Percentiles rank a stretch among this genome's conserved stretches.
phyloP scores from a whole-genome alignment of 2,329 filamentous ascomycete species.

The Pseudocercospora macadamiae region DNA sequence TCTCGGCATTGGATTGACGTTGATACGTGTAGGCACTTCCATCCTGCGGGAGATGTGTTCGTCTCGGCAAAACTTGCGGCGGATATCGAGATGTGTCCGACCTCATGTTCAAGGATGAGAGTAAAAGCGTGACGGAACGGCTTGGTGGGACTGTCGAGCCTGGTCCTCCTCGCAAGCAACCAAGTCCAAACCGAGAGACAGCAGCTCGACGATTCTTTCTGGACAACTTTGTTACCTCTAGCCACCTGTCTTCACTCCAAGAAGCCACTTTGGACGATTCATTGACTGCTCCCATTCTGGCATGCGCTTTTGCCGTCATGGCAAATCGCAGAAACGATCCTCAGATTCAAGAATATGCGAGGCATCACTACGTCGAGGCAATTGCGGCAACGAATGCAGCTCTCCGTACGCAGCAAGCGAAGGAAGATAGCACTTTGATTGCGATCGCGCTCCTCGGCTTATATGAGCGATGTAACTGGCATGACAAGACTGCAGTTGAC shows the following conservation, averaged over 20 bases:
- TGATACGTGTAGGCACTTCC: conserved; percentile 19
- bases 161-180: conserved; percentile 3
- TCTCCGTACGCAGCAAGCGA: conserved; percentile 15
- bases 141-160: conserved; percentile 6
- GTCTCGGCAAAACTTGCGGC: conserved; percentile 24
- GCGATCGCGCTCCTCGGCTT: conserved; percentile 20
- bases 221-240: conserved; percentile 17
- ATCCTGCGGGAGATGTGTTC: conserved; percentile 23
- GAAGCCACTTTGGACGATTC: conserved; percentile 12
- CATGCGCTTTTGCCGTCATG: conserved; percentile 21
- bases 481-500: conserved; percentile 8
- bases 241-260: conserved; percentile 19
- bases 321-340: conserved; percentile 14
- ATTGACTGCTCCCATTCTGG: conserved; percentile 21
- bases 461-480: conserved; percentile 24
- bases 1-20: no score
- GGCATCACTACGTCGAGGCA: conserved; percentile 23
- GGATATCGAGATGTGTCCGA: conserved; percentile 25
- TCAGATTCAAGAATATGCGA: conserved; percentile 3
- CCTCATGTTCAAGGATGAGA: conserved; percentile 27
- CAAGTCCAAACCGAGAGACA: conserved; percentile 14
- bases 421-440: conserved; percentile 24
- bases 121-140: conserved; percentile 13
- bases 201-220: conserved; percentile 18
- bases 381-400: conserved; percentile 22